Base-by-base conservation (phyloP, 148 eudicot species). In the Camellia lanceoleosa region DNA sequence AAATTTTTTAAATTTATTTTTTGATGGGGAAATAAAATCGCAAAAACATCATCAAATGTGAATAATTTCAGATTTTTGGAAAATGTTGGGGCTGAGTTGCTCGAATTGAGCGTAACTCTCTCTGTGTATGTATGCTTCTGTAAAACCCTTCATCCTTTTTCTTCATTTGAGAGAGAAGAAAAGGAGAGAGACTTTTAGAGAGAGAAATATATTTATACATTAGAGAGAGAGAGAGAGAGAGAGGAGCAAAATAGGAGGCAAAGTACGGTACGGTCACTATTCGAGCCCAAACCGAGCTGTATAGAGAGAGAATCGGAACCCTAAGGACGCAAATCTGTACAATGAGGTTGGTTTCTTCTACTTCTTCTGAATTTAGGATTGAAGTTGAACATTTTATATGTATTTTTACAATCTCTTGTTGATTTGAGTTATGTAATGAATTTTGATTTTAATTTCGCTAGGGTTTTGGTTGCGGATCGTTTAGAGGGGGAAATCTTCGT, bases 401-500 rank as follows among this genome's bases (percentile, higher is more conserved):
- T 38, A 16, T 43, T 42, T 6, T 5, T 68, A 10, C 14, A 46
- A 42, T 67, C 41, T 68, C 42, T 43, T 5, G 54, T 69, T 69
- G 54, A 23, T 41, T 69, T 43, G 73, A 69, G 8, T 44, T 14
- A n/a, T 69, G 73, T 18, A 46, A 30, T 43, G 54, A 69, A 23
- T 42, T 69, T 14, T 69, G 73, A 9, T 69, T 69, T 43, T 69
- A 54, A 18, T 69, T 43, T 42, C 73, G 14, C 3, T 43, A 46
- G 73, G 73, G 73, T 43, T 69, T 69, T n/a, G n/a, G 73, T 69
- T 15, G 19, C 20, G 18, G 73, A 43, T 69, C 23, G 54, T 69
- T 65, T 65, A 69, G 44, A 30, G 42, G 13, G 14, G 47, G 71
- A 54, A 69, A 15, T 69, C 20, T 43, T 43, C 54, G 44, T 69